These are phyloP conservation scores for Parathielavia hyrcaniae DNA, from an alignment of 495 filamentous ascomycete species.

Conservation along the genomic window DNA sequence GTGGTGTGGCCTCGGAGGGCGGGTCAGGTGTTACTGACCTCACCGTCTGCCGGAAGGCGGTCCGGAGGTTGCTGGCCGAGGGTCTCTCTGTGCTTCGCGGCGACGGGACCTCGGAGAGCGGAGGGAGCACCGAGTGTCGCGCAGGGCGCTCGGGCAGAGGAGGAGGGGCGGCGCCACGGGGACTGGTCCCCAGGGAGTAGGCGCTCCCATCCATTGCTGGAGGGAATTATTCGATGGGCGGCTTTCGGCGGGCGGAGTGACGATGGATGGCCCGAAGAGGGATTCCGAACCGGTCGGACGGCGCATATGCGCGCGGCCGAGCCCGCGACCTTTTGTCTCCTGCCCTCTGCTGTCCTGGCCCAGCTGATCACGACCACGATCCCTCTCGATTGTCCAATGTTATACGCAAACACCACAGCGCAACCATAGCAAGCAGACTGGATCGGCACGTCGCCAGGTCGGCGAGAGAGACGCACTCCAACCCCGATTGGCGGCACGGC, in stretches of 20 bases:
- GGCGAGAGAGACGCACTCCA: neutral
- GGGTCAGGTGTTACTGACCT: slow-evolving; percentile 52
- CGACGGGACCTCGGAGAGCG: slow-evolving; percentile 26
- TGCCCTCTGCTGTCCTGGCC: neutral
- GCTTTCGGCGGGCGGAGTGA: slow-evolving; percentile 3
- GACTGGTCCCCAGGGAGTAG: slow-evolving; percentile 5
- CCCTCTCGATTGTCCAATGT: slow-evolving; percentile 8
- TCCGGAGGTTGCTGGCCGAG: slow-evolving; percentile 26
- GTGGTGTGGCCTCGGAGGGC: slow-evolving; percentile 30
- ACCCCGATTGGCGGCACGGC: too few relatives aligned
- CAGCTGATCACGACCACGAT: neutral
- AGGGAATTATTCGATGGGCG: slow-evolving; percentile 22
- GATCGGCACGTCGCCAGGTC: neutral
- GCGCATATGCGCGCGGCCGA: slow-evolving; percentile 7
- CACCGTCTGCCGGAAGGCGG: slow-evolving; percentile 36
- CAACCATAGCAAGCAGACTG: slow-evolving; percentile 9
- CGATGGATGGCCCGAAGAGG: neutral
- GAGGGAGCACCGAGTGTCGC: slow-evolving; percentile 18
- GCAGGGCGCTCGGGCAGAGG: slow-evolving; percentile 24
- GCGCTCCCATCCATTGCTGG: slow-evolving; percentile 28
- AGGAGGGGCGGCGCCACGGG: slow-evolving; percentile 11
- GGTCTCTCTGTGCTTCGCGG: slow-evolving; percentile 22
- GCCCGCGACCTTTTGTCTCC: neutral
- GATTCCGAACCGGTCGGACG: neutral
- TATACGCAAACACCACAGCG: neutral